Evolutionary conservation across 2,329 filamentous ascomycete species (phyloP), one percentile per base, ranked within the genome.

Genomic region (Colletotrichum paranaense): DNA sequence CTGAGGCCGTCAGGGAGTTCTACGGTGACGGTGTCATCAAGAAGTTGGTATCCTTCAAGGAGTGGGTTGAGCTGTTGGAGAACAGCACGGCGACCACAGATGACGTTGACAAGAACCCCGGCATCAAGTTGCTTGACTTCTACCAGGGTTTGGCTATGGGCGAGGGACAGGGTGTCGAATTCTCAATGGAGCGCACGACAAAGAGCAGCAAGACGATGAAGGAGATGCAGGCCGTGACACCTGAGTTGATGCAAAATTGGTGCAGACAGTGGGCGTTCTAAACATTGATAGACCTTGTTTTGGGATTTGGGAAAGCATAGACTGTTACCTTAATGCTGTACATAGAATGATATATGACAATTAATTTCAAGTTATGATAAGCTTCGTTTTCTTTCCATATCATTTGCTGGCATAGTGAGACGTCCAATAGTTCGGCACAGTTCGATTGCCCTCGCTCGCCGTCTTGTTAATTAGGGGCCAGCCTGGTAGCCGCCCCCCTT

Each of bases 121-220:
- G 83, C 11, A 76, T 89, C 53, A 90, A 90, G 80, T 79, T 90
- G 57, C 75, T 90, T 0, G 87, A 88, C 57, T 86, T 86, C 30
- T 90, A 88, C 75, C 79, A 79, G 62, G 80, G 77, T 2, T 78
- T 84, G 77, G n/a, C 67, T 56, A 5, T 46, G 63, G 5, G 67
- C 55, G 11, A 69, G 65, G 58, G 76, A 4, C 32, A 65, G 26
- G 79, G 82, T 3, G 79, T 84, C 3, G 76, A 80, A 30, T 82
- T 87, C 67, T 84, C 85, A 9, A 85, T 84, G 78, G 77, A 76
- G 55, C 79, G 80, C 16, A 86, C 87, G 1, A 79, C 79, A 52
- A 75, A 77, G 57, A 78, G 79, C 9, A 88, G 87, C 72, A 76
- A 78, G 63, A 86, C 86, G 1, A 83, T 87, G 82, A 80, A 79